These are phyloP conservation scores for Domatiomyces globalis DNA, from an alignment of 2,329 filamentous ascomycete genomes.

Conservation along the genomic window DNA sequence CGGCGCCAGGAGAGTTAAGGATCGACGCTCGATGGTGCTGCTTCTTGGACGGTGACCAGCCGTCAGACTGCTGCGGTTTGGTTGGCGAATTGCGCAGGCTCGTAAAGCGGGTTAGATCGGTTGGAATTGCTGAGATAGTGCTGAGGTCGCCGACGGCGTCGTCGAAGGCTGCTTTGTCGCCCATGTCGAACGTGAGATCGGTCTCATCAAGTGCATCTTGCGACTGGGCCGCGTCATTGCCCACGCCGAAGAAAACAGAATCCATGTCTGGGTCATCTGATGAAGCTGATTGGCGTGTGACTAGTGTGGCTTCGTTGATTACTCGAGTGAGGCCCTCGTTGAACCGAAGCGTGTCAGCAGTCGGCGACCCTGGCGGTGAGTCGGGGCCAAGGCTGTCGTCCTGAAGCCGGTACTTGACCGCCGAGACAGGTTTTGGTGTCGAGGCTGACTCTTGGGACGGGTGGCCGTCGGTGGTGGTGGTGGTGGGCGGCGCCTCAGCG, in stretches of 20 bases:
- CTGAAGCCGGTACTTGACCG: conserved; percentile 17
- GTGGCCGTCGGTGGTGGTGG: not conserved
- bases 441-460: not conserved
- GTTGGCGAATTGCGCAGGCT: conserved; percentile 53
- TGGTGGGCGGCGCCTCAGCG: not conserved
- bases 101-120: conserved; percentile 69
- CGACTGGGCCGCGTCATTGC: not conserved
- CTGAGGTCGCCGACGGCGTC: conserved; percentile 47
- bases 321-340: conserved; percentile 19
- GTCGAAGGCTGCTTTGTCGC: conserved; percentile 20
- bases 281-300: conserved; percentile 33
- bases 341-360: conserved; percentile 19
- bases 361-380: conserved; percentile 17
- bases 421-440: conserved; percentile 7
- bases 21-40: conserved; percentile 10
- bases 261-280: conserved; percentile 12
- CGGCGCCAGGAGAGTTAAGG: conserved; percentile 37
- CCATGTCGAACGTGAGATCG: conserved; percentile 13
- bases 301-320: conserved; percentile 14
- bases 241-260: conserved; percentile 10
- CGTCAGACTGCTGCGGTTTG: conserved; percentile 30
- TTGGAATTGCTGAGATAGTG: conserved; percentile 72
- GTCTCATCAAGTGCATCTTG: conserved; percentile 14
- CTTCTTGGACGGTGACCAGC: conserved; percentile 31
- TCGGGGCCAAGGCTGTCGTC: conserved; percentile 8